phyloP scores from a whole-genome alignment of 805 yeast species.

The Candida nitratophila region DNA sequence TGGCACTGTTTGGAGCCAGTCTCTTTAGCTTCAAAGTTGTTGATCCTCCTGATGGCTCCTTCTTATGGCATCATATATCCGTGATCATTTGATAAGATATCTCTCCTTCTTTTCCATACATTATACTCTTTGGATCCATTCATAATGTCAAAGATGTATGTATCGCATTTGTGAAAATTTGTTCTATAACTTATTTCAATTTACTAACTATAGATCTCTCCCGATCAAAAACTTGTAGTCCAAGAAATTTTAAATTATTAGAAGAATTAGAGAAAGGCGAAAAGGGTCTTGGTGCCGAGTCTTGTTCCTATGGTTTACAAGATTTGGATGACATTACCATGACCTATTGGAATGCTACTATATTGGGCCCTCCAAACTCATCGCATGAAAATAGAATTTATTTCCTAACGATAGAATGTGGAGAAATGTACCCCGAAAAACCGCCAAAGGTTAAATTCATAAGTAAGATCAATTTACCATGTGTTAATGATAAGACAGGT shows the following conservation, averaged over 20 bases:
- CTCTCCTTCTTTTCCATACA: slow-evolving; percentile 7
- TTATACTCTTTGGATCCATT: background rate
- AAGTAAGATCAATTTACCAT: slow-evolving; percentile 84
- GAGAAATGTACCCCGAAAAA: slow-evolving; percentile 73
- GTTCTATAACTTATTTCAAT: background rate
- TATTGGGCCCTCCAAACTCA: slow-evolving; percentile 83
- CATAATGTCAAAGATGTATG: slow-evolving; percentile 21
- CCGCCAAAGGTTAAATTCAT: slow-evolving; percentile 83
- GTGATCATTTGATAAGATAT: no score
- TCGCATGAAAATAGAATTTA: slow-evolving; percentile 92
- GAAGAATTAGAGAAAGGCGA: slow-evolving; percentile 98
- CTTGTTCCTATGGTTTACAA: slow-evolving; percentile 90
- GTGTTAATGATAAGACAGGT: slow-evolving; percentile 67
- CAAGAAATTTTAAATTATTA: slow-evolving; percentile 88
- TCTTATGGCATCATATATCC: no score
- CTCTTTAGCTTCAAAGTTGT: no score
- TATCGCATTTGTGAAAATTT: background rate
- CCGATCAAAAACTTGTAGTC: slow-evolving; percentile 38
- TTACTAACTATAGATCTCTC: slow-evolving; percentile 16
- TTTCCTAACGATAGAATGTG: slow-evolving; percentile 75
- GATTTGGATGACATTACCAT: slow-evolving; percentile 87
- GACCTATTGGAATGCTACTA: slow-evolving; percentile 97
- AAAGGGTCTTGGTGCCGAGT: slow-evolving; percentile 94
- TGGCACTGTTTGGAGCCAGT: no score
- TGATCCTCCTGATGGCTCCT: no score